Percentiles rank a stretch among this genome's conserved stretches.
Conservation (phyloP, 2,329 filamentous ascomycete genomes). For the Alternaria sp. region DNA sequence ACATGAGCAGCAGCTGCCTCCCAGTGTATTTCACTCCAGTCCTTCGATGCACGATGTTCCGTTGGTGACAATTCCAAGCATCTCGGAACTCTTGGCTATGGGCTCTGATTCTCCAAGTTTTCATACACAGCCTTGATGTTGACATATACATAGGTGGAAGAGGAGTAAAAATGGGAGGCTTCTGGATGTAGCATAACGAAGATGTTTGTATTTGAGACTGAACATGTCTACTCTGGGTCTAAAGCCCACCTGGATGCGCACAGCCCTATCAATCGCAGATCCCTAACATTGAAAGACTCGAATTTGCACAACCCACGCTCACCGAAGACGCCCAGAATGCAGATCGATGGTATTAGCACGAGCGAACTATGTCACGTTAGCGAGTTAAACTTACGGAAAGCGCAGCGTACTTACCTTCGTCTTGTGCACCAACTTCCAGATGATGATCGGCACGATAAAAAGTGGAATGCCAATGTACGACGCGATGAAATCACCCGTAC, state of each 20-base stretch:
- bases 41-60: too few species aligned
- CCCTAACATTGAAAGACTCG: fast-evolving
- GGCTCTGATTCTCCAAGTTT: too few species aligned
- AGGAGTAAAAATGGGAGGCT: too few species aligned
- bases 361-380: neutral
- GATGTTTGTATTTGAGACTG: neutral
- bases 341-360: neutral
- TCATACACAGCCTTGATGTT: too few species aligned
- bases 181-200: neutral
- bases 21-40: too few species aligned
- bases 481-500: slow-evolving; percentile 49
- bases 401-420: neutral
- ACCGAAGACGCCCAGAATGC: neutral
- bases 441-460: slow-evolving; percentile 27
- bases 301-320: neutral
- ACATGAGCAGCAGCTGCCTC: too few species aligned
- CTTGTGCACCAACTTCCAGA: slow-evolving; percentile 22
- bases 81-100: too few species aligned
- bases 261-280: neutral
- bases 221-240: neutral
- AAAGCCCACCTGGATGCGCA: neutral
- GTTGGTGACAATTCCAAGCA: too few species aligned
- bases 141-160: too few species aligned
- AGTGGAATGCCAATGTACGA: slow-evolving; percentile 59
- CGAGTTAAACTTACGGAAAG: too few species aligned